Conservation (phyloP, 129 eudicot genomes). For the Daucus carota region DH1_v3.0 NC_030382.2:54796001-54796500, state of each 20-base stretch:
- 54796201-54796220: no score
- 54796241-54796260: constrained; percentile 7
- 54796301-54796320: neutral
- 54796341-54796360: constrained; percentile 8
- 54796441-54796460: neutral
- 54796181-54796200: no score
- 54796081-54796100: no score
- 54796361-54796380: neutral
- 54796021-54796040: no score
- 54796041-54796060: no score
- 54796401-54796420: no score
- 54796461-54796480: neutral
- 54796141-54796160: no score
- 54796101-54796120: no score
- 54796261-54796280: constrained; percentile 2
- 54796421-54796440: neutral
- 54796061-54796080: no score
- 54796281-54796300: neutral
- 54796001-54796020: no score
- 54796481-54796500: neutral
- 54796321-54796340: neutral
- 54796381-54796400: neutral
- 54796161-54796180: no score
- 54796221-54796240: neutral
- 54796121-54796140: no score